phyloP scores from a whole-genome alignment of 345 rosid species.

The Mercurialis annua region DNA sequence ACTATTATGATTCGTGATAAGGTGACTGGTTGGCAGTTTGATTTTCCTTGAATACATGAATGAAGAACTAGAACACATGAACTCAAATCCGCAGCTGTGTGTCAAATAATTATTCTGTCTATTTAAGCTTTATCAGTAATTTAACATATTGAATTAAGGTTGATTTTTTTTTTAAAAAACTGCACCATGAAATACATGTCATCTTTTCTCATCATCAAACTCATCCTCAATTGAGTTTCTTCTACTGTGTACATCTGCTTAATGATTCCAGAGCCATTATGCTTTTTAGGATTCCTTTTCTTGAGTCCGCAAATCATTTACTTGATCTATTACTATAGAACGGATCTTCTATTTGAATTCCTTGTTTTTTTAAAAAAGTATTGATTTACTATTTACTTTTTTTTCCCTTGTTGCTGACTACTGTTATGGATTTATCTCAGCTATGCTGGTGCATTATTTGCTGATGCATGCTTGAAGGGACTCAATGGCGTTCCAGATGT shows the following conservation, averaged over 20 bases:
- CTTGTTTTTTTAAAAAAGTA: no score
- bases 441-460: constrained; percentile 86
- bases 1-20: not conserved
- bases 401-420: not conserved
- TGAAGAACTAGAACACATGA: not conserved
- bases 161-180: no score
- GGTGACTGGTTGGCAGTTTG: not conserved
- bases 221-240: no score
- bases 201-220: no score
- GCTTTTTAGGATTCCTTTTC: no score
- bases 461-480: constrained; percentile 82
- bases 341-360: not conserved
- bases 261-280: no score
- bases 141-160: not conserved
- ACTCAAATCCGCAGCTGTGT: not conserved
- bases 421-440: constrained; percentile 31
- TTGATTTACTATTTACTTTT: not conserved
- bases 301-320: not conserved
- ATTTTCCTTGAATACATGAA: not conserved
- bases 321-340: not conserved
- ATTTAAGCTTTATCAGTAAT: not conserved
- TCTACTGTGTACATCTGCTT: no score
- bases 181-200: no score
- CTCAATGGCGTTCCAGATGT: constrained; percentile 80
- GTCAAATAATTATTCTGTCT: not conserved